A percentile compares a stretch with the other conserved stretches of the same genome.
Conservation (phyloP, 371 early-diverging fungal genomes). For the Pancytospora epiphaga region DNA sequence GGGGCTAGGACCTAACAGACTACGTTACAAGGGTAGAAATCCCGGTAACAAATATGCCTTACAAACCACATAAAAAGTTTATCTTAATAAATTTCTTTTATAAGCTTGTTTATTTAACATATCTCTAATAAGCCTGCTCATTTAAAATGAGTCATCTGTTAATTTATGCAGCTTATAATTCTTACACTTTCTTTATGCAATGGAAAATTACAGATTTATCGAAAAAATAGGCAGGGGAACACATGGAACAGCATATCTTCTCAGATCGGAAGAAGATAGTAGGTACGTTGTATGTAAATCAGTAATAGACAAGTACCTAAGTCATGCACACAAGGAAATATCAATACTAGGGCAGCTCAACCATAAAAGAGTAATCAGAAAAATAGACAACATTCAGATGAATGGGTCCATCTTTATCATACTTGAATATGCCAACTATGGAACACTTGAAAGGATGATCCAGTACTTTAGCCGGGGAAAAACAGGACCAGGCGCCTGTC, state of each 20-base stretch:
- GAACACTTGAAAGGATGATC: conserved; percentile 68
- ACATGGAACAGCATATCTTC: conserved; percentile 55
- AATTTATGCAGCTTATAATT: not conserved
- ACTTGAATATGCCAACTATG: conserved; percentile 79
- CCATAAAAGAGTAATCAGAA: conserved; percentile 80
- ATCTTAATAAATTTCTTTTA: not conserved
- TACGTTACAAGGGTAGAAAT: too few relatives aligned
- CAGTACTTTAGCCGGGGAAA: conserved; percentile 66
- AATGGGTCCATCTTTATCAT: conserved; percentile 65
- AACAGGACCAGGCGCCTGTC: conserved; percentile 69
- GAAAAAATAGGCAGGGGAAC: conserved; percentile 54
- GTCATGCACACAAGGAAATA: conserved; percentile 69
- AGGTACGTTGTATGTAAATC: conserved; percentile 50
- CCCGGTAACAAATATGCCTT: too few relatives aligned
- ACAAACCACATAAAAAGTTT: not conserved
- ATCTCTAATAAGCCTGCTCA: not conserved
- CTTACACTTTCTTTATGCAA: too few relatives aligned
- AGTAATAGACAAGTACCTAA: conserved; percentile 24
- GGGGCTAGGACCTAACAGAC: too few relatives aligned
- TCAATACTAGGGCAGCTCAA: conserved; percentile 71
- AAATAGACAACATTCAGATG: conserved; percentile 66
- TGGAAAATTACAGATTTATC: conserved; percentile 52
- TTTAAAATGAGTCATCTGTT: not conserved
- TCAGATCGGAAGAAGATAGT: conserved; percentile 20
- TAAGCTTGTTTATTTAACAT: not conserved